Evolutionary conservation across 169 alveolate genomes (phyloP).

Genomic region (Haemoproteus tartakovskyi): DNA sequence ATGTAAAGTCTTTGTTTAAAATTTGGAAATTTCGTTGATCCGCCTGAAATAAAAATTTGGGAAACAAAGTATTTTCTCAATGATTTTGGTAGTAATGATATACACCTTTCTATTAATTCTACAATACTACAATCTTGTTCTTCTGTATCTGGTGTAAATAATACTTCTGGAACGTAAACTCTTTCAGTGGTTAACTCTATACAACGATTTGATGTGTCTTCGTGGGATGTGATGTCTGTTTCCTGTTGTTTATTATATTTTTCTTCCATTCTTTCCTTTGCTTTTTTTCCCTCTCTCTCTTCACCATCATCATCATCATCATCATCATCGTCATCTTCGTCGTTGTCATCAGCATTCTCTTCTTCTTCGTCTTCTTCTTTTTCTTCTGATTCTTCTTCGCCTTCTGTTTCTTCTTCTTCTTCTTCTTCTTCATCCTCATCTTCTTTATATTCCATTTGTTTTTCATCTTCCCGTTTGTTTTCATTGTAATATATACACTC

Average conservation of each 20-base stretch:
- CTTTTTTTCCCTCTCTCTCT: not conserved
- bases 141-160: conserved; percentile 74
- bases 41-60: conserved; percentile 75
- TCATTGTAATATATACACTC: no score
- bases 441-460: not conserved
- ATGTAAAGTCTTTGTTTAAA: conserved; percentile 70
- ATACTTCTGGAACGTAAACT: conserved; percentile 71
- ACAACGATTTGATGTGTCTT: conserved; percentile 17
- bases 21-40: conserved; percentile 71
- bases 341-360: not conserved
- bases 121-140: conserved; percentile 72
- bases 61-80: conserved; percentile 68
- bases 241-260: no score
- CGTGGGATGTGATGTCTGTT: not conserved
- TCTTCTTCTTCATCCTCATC: not conserved
- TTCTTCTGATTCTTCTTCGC: not conserved
- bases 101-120: conserved; percentile 72
- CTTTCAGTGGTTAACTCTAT: conserved; percentile 72
- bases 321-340: not conserved
- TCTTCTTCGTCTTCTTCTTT: not conserved
- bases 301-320: not conserved
- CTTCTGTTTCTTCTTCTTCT: not conserved
- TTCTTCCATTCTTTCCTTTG: not conserved
- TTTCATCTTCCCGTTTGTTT: not conserved
- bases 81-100: conserved; percentile 69